Evolutionary conservation across 352 stramenopile species (phyloP).

Genomic region (Peronosclerospora sorghi): DNA sequence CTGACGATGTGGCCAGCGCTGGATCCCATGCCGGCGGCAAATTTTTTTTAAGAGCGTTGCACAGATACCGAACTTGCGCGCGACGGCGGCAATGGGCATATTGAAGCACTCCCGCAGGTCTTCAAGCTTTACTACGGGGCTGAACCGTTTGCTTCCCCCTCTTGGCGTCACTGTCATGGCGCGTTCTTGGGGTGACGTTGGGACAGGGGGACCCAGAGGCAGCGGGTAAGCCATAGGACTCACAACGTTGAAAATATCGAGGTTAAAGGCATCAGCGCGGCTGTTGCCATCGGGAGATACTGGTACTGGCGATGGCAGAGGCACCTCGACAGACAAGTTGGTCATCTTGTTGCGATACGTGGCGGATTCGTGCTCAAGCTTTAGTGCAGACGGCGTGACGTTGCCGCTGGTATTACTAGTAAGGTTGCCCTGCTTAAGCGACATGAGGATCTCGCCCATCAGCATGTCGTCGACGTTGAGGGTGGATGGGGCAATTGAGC

Average conservation of each 20-base stretch:
- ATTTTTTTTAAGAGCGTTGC: slow-evolving; percentile 82
- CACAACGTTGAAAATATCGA: slow-evolving; percentile 25
- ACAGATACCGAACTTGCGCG: slow-evolving; percentile 77
- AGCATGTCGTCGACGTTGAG: slow-evolving; percentile 57
- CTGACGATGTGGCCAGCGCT: slow-evolving; percentile 75
- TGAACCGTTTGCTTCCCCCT: slow-evolving; percentile 40
- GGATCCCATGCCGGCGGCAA: slow-evolving; percentile 69
- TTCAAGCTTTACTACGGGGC: slow-evolving; percentile 57
- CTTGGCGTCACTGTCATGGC: slow-evolving; percentile 6
- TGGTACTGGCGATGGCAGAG: slow-evolving; percentile 4
- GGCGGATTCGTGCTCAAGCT: slow-evolving; percentile 1
- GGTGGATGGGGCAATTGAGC: background rate
- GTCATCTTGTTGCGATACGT: slow-evolving; percentile 39
- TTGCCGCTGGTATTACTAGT: background rate
- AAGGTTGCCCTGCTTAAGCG: slow-evolving; percentile 36
- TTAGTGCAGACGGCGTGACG: background rate
- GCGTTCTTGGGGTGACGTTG: background rate
- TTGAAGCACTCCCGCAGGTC: slow-evolving; percentile 74
- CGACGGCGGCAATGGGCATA: slow-evolving; percentile 72
- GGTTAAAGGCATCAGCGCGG: slow-evolving; percentile 6
- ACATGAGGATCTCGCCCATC: slow-evolving; percentile 74
- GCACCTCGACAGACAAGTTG: slow-evolving; percentile 33
- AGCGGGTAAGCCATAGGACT: slow-evolving; percentile 42
- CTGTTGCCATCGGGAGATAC: slow-evolving; percentile 4
- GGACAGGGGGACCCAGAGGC: background rate